Evolutionary conservation across 2,329 filamentous ascomycete species (phyloP), one percentile per base, ranked within the genome.

Genomic region (Fusarium buxicola): DNA sequence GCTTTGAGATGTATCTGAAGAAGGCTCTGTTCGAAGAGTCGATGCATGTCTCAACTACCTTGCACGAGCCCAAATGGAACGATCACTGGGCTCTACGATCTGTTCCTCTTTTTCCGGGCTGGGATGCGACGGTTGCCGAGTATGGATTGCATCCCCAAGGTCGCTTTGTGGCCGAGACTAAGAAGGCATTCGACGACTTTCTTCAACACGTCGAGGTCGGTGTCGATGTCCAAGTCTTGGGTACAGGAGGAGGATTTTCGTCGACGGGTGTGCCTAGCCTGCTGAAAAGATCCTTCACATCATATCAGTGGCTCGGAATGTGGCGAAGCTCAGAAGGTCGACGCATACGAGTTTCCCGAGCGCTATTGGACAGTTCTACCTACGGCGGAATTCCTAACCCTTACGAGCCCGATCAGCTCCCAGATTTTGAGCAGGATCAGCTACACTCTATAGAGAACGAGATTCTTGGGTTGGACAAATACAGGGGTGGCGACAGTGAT

Each of bases 271-370:
- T 55, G 10, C 51, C 44, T 5, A 15, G 15, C 2, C 27, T 49
- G 12, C 35, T 55, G 12, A 48, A 55, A 13, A 40, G 32, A 11
- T 49, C 35, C 2, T 55, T 55, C 12, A 48, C 51, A 4, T 21
- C 51, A 3, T 48, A 48, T 21, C 15, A 55, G 28, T 55, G 51
- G 51, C 16, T 55, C 15, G 35, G 43, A 34, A 55, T 55, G 51
- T 48, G 43, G 51, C 51, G 43, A 48, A 48, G 35, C 13, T 54
- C 51, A 5, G 43, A 48, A 11, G 51, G 28, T n/a, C 41, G 51
- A 3, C 35, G 15, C n/a, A 54, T 41, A 5, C 36, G 11, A 7
- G 6, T 54, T 9, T 28, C 43, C 1, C 35, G 31, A 11, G 10
- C 13, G 2, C 8, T n/a, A 8, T 44, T 45, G 6, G 13, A 25